These are phyloP conservation scores for Trametes meyenii DNA, from an alignment of 768 basidiomycete genomes.

Conservation along the genomic window DNA sequence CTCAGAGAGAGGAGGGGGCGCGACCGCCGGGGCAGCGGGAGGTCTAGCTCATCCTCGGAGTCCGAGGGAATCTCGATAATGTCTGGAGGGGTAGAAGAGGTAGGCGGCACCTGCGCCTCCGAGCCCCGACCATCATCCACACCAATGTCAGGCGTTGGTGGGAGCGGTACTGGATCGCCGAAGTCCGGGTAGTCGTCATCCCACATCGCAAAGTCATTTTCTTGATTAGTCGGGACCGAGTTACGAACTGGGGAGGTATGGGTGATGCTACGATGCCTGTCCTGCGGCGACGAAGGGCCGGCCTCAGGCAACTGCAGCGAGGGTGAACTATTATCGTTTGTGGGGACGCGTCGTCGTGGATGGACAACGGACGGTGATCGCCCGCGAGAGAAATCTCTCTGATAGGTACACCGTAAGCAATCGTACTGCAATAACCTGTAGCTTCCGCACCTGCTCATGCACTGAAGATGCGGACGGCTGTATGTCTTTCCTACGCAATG, in stretches of 20 bases:
- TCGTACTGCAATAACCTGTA: too few relatives aligned
- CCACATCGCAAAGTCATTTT: not conserved
- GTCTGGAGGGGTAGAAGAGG: conserved; percentile 4
- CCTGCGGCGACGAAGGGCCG: not conserved
- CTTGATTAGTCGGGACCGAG: not conserved
- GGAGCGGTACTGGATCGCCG: conserved; percentile 13
- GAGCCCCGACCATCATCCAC: conserved; percentile 5
- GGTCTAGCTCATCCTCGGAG: not conserved
- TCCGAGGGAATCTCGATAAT: conserved; percentile 5
- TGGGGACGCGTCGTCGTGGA: conserved; percentile 9
- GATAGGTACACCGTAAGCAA: not conserved
- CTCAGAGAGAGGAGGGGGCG: not conserved
- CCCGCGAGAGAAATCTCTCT: not conserved
- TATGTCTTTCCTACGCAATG: conserved; percentile 17
- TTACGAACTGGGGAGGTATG: conserved; percentile 1
- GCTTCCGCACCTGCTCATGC: not conserved
- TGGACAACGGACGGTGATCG: not conserved
- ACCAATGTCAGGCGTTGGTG: conserved; percentile 4
- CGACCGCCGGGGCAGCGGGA: not conserved
- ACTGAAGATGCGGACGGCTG: not conserved
- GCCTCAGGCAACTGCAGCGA: not conserved
- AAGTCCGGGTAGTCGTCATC: not conserved
- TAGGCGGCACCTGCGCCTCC: conserved; percentile 1
- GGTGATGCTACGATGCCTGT: conserved; percentile 10
- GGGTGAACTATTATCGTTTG: not conserved